A percentile compares a stretch with the other conserved stretches of the same genome.
Conservation (phyloP, 371 early-diverging fungal genomes). For the Mortierella sp. region DNA sequence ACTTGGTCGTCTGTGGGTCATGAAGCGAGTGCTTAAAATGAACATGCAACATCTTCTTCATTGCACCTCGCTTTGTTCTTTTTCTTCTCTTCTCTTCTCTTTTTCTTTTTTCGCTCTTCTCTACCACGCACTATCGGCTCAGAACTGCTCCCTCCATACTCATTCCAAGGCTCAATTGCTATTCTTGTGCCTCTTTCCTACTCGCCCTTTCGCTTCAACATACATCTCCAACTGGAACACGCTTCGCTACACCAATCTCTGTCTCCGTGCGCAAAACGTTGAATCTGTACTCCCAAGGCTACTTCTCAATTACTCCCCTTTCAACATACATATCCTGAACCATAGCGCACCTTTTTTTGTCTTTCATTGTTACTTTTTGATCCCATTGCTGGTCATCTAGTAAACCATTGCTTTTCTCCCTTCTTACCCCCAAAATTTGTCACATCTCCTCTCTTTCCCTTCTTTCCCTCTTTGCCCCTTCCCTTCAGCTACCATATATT, state of each 20-base stretch:
- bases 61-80: not conserved
- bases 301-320: not conserved
- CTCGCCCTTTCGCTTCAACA: not conserved
- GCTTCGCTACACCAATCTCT: not conserved
- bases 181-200: not conserved
- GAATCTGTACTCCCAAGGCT: not conserved
- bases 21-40: too few species aligned
- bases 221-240: not conserved
- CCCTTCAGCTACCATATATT: not conserved
- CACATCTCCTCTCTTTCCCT: not conserved
- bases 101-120: not conserved
- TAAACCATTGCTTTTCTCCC: not conserved
- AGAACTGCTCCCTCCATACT: not conserved
- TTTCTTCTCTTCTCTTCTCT: not conserved
- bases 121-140: not conserved
- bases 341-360: not conserved
- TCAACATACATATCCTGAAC: not conserved
- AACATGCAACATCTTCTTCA: not conserved
- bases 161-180: conserved; percentile 5
- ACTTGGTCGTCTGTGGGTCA: too few species aligned
- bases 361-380: not conserved
- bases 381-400: not conserved
- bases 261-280: conserved; percentile 10
- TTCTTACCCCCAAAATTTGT: not conserved
- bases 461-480: not conserved